These are phyloP conservation scores for Cladophialophora psammophila DNA, from an alignment of 2,329 filamentous ascomycete species.

Conservation along the genomic window DNA sequence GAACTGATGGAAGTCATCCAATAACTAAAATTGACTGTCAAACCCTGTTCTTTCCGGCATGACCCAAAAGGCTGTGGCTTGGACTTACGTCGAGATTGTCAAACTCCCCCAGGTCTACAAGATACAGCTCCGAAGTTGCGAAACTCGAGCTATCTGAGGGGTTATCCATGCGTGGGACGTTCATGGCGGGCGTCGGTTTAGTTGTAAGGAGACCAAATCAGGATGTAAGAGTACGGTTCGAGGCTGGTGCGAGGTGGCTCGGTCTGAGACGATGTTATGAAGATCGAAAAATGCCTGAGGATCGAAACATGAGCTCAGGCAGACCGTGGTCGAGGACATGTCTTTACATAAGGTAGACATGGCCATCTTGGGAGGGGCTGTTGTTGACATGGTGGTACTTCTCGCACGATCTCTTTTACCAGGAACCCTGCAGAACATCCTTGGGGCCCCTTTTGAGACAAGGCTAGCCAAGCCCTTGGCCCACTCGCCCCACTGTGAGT, in stretches of 20 bases:
- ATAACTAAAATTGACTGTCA: neutral
- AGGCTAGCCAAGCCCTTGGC: neutral
- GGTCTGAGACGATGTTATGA: neutral
- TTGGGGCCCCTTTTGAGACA: neutral
- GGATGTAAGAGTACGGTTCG: neutral
- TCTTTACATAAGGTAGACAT: neutral
- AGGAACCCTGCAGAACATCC: neutral
- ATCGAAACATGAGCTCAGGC: neutral
- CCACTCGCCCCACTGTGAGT: neutral
- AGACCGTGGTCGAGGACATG: neutral
- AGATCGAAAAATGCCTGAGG: neutral
- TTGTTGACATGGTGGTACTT: neutral
- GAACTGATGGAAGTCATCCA: conserved; percentile 5
- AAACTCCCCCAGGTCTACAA: conserved; percentile 9
- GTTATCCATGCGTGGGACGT: conserved; percentile 3
- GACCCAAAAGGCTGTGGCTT: neutral
- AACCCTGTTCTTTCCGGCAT: neutral
- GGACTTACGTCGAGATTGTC: conserved; percentile 20
- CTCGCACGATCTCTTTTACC: neutral
- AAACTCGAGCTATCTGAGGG: neutral
- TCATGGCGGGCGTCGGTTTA: conserved; percentile 2
- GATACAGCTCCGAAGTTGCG: conserved; percentile 1
- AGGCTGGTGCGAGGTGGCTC: neutral
- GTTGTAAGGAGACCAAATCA: neutral
- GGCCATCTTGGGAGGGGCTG: neutral